Base-by-base conservation (phyloP, 2,329 filamentous ascomycete species). In the Gaeumannomyces tritici region DNA sequence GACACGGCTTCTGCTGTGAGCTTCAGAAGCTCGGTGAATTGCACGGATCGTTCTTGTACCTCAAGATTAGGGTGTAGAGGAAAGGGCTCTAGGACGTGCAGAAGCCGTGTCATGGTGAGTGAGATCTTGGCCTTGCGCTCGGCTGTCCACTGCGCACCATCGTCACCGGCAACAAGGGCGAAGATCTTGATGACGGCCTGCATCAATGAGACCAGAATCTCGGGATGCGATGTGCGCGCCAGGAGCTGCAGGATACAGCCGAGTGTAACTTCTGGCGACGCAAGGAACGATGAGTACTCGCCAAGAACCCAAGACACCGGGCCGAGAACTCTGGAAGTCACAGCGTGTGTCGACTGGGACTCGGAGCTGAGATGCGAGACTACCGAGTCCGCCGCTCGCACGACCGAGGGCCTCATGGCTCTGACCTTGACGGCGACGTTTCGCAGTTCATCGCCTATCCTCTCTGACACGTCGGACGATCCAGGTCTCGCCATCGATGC, bases 361-460 rank as follows among this genome's bases (percentile, higher is more conserved):
- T 83, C 82, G 12, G 76, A 73, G 63, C 76, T 80, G 60, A 85
- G 76, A 61, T 84, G 86, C 28, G 81, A 77, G 31, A 91, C 76
- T 3, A 98, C 83, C 15, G 91, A 80, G 69, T 96, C 91, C 0
- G 93, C 91, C 13, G 93, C 92, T 66, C 87, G 84, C 4, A 95
- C 86, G n/a, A 90, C 90, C 68, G 93, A 87, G 42, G 83, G 77
- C 61, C 95, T 85, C 69, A 98, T 87, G 55, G 87, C 91, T 72
- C 87, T 89, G 28, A 99, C 95, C 68, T 96, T 91, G 61, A 98
- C 92, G 1, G 93, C 90, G 61, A 99, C 85, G 69, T 93, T 98
- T 60, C 91, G 88, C 33, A 99, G 76, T 75, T 99, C 93, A 51
- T 86, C 83, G 24, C 93, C 95, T 68, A 98, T 92, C 62, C 77